Base-by-base conservation (phyloP, 441 rosid genomes). In the Bocquillonia castaneifolia region DNA sequence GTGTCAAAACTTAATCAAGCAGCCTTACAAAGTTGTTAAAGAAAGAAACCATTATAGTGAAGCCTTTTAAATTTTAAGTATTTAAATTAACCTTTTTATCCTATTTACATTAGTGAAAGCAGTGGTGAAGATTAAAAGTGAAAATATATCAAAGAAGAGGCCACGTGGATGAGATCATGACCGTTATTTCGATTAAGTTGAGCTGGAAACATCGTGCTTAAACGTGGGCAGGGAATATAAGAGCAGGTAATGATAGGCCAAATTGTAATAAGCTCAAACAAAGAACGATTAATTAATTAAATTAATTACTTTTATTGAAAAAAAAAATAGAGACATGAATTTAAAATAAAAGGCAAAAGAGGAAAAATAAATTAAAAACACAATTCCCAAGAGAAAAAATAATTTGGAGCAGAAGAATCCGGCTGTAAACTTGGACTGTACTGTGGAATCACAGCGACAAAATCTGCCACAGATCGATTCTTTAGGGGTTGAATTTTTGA, bases 191-290 rank as follows among this genome's bases (percentile, higher is more conserved):
- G 54, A 29, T 48, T 2, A 23, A 66, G 79, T 68, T 79, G 82
- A 83, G 87, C 86, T 86, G 91, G 77, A 77, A 72, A 31, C 80
- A 69, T 83, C 87, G 82, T 84, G 91, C 85, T 63, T 65, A 71
- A 87, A 80, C 86, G 89, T 84, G 89, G 85, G 74, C 1, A 20
- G 72, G 68, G 76, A 81, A 81, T 78, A 76, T 70, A 63, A 71
- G 56, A 66, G 77, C 70, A 47, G 65, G 72, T 42, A 32, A 68
- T 75, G 81, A 68, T 73, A 67, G 61, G 76, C 54, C 64, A 70
- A 61, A 53, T 56, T 20, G 68, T 63, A 69, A 52, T 59, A 65
- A 50, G 57, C 15, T 34, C 8, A 59, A 54, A 20, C n/a, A 61
- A 25, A 64, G 23, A 6, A 20, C 2, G 18, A 23, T 28, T 8